Evolutionary conservation across 2,329 filamentous ascomycete genomes (phyloP).

Genomic region (Colletotrichum brevisporum): DNA sequence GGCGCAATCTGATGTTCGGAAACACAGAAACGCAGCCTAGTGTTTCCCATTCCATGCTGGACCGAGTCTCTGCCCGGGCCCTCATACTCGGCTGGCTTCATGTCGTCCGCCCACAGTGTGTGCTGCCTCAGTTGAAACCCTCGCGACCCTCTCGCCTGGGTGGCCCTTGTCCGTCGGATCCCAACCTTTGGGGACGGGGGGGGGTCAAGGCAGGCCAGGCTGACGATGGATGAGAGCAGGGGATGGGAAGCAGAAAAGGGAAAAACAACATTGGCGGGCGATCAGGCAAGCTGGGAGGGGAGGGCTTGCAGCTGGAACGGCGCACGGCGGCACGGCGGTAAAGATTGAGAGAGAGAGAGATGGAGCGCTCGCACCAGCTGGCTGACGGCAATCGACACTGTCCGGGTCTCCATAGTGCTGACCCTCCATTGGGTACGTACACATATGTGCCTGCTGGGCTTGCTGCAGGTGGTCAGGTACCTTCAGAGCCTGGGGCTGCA

Average conservation of each 20-base stretch:
- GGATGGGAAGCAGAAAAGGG: background rate
- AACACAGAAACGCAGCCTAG: slow-evolving; percentile 39
- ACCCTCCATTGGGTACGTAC: slow-evolving; percentile 27
- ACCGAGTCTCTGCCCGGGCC: slow-evolving; percentile 19
- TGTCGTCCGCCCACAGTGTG: slow-evolving; percentile 33
- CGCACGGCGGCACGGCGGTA: slow-evolving; percentile 13
- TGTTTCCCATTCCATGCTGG: slow-evolving; percentile 38
- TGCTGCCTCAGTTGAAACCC: slow-evolving; percentile 36
- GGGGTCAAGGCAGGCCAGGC: background rate
- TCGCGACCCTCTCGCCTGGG: slow-evolving; percentile 32
- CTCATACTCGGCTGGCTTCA: slow-evolving; percentile 40
- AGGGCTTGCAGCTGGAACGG: background rate
- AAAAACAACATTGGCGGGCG: slow-evolving; percentile 23
- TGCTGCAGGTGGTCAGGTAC: slow-evolving; percentile 27
- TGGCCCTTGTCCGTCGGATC: slow-evolving; percentile 26
- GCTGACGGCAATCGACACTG: background rate
- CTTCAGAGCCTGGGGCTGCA: slow-evolving; percentile 37
- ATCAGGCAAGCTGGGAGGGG: background rate
- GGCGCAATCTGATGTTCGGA: slow-evolving; percentile 37
- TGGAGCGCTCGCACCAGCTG: background rate
- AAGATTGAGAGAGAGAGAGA: background rate
- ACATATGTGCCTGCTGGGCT: slow-evolving; percentile 6
- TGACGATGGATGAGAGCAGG: slow-evolving; percentile 5
- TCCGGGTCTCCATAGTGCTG: slow-evolving; percentile 10
- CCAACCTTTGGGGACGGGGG: slow-evolving; percentile 31